Percentiles rank a stretch among this genome's conserved stretches.
Conservation (phyloP, 441 rosid species). For the Populus hybrid region DNA sequence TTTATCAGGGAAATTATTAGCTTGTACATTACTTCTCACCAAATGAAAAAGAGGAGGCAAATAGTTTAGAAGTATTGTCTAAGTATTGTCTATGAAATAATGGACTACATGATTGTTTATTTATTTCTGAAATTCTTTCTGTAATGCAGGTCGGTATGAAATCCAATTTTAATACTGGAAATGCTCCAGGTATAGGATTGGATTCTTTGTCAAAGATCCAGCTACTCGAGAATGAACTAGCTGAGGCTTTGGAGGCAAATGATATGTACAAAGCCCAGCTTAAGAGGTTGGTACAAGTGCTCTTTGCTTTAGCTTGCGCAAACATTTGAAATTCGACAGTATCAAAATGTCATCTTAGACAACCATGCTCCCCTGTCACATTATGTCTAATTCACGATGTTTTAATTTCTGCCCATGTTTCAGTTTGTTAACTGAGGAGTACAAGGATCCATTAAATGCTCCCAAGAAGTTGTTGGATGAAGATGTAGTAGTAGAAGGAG, state of each 20-base stretch:
- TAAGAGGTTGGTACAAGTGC: slow-evolving; percentile 37
- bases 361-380: background rate
- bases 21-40: background rate
- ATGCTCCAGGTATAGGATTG: slow-evolving; percentile 17
- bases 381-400: background rate
- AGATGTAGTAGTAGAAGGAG: slow-evolving; percentile 16
- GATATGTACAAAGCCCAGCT: slow-evolving; percentile 50
- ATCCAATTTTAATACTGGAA: slow-evolving; percentile 11
- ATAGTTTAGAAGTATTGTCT: too few relatives aligned
- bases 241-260: slow-evolving; percentile 51
- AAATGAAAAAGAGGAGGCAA: background rate
- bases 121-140: background rate
- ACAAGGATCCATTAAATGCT: background rate
- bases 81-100: background rate
- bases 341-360: background rate
- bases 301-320: background rate
- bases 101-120: background rate
- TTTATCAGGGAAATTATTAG: background rate
- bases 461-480: slow-evolving; percentile 12
- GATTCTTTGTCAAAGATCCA: slow-evolving; percentile 41
- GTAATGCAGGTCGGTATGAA: slow-evolving; percentile 34
- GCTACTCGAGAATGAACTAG: slow-evolving; percentile 48
- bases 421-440: slow-evolving; percentile 39
- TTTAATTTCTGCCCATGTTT: slow-evolving; percentile 12
- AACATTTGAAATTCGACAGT: background rate